phyloP scores from a whole-genome alignment of 2,329 filamentous ascomycete genomes.

The Fusarium nanum region DNA sequence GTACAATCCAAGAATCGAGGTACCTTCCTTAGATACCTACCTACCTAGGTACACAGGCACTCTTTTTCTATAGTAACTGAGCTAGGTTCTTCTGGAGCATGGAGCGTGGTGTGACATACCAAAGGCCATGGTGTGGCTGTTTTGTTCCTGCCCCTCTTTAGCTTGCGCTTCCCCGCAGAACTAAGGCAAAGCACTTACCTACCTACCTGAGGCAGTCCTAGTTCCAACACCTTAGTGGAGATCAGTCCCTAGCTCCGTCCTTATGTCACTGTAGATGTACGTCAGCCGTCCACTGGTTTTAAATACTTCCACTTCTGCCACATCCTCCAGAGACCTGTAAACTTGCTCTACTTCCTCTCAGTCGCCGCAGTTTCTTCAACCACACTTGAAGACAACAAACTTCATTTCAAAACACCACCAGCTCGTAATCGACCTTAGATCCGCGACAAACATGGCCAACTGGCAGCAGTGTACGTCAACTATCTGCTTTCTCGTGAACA shows the following conservation, averaged over 20 bases:
- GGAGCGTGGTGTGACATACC: slow-evolving; percentile 38
- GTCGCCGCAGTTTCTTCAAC: slow-evolving; percentile 14
- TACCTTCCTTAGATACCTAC: neutral
- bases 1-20: neutral
- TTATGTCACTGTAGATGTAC: slow-evolving; percentile 10
- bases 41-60: neutral
- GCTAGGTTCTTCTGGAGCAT: slow-evolving; percentile 1
- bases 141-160: slow-evolving; percentile 21
- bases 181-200: slow-evolving; percentile 1
- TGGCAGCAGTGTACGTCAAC: slow-evolving; percentile 47
- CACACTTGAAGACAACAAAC: neutral
- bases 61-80: slow-evolving; percentile 1
- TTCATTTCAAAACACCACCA: neutral
- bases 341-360: slow-evolving; percentile 1
- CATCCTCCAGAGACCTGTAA: neutral
- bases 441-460: slow-evolving; percentile 45
- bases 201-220: neutral
- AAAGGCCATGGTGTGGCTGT: slow-evolving; percentile 26
- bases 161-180: slow-evolving; percentile 40
- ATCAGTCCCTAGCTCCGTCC: neutral
- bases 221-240: neutral
- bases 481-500: neutral
- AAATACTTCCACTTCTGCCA: slow-evolving; percentile 41
- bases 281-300: slow-evolving; percentile 22
- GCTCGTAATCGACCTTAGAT: slow-evolving; percentile 5